A percentile compares a stretch with the other conserved stretches of the same genome.
These are phyloP conservation scores for Thermoascus crustaceus DNA, from an alignment of 2,329 filamentous ascomycete genomes.

Conservation along the genomic window DNA sequence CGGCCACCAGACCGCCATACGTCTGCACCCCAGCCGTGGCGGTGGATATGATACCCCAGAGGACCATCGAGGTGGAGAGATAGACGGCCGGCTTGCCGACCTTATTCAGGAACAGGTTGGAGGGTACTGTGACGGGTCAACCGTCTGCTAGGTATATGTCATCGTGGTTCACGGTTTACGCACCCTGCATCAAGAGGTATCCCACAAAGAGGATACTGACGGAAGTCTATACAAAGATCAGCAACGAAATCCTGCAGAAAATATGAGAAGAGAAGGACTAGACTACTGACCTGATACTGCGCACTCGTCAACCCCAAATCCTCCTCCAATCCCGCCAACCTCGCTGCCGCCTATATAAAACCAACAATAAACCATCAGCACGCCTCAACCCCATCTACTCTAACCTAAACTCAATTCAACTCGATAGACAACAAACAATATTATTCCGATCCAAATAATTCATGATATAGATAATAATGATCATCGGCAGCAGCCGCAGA, in stretches of 20 bases:
- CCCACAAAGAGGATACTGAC: slow-evolving; percentile 47
- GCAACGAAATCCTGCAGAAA: not conserved
- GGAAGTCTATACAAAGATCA: slow-evolving; percentile 23
- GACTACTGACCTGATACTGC: slow-evolving; percentile 32
- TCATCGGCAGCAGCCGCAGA: slow-evolving; percentile 56
- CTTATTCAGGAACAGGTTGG: slow-evolving; percentile 44
- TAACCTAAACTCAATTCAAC: slow-evolving; percentile 3
- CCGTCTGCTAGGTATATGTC: not conserved
- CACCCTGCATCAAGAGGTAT: slow-evolving; percentile 55
- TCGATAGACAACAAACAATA: slow-evolving; percentile 35
- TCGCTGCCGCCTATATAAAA: too few species aligned
- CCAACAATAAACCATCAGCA: too few species aligned
- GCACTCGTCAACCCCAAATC: slow-evolving; percentile 37
- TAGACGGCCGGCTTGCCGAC: slow-evolving; percentile 45
- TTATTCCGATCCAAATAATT: slow-evolving; percentile 62
- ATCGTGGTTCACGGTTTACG: not conserved
- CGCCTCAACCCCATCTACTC: slow-evolving; percentile 3
- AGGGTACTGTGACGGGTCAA: slow-evolving; percentile 28
- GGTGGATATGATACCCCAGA: slow-evolving; percentile 56
- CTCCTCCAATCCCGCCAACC: slow-evolving; percentile 43
- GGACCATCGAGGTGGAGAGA: slow-evolving; percentile 46
- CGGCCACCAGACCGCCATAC: slow-evolving; percentile 41
- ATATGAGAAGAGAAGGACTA: not conserved
- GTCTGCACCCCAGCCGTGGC: slow-evolving; percentile 31
- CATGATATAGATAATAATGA: slow-evolving; percentile 68